Evolutionary conservation across 192 early-diverging fungal species (phyloP), one percentile per base, ranked within the genome.

Genomic region (Rhizophagus sp.): DNA sequence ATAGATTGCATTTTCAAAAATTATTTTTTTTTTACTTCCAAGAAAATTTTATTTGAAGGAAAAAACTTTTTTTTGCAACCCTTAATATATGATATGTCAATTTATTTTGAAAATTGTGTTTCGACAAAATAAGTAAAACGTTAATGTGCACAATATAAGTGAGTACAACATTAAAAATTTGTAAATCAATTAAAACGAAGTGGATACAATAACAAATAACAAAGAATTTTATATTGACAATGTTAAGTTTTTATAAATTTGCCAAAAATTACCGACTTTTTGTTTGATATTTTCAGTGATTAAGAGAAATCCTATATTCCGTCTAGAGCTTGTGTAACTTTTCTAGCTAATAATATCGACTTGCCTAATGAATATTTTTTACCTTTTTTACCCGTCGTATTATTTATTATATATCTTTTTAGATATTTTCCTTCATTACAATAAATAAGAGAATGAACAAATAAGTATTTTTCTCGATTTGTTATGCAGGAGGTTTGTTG

Each of bases 1-100:
- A 95, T 95, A 76, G 94, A 91, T 87, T 95, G 94, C 94, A 95
- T 95, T 75, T 44, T 85, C 3, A 19, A 57, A 57, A 57, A 57
- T 57, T 57, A 57, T 0, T 57, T 57, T 57, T 57, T n/a, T 57
- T 57, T 44, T 44, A 10, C 7, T 44, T 44, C 41, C 1, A 57
- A 57, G 6, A 22, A 57, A 57, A 57, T 47, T 47, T 47, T 30
- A 47, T 47, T 47, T 12, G 44, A n/a, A 57, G 12, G 19, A 57
- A 22, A 52, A 52, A 52, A 36, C 4, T 17, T 57, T 52, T 57
- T 19, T 22, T 22, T 19, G 15, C 19, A 57, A 57, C 44, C 44
- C 44, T 47, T 47, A 47, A 47, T 47, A 47, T 47, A 47, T 12
- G 44, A 47, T 47, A 47, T 12, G 44, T 47, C 1, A 4, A 57